A percentile compares a stretch with the other conserved stretches of the same genome.
These are phyloP conservation scores for Colletotrichum tamarilloi DNA, from an alignment of 2,329 filamentous ascomycete genomes.

Conservation along the genomic window DNA sequence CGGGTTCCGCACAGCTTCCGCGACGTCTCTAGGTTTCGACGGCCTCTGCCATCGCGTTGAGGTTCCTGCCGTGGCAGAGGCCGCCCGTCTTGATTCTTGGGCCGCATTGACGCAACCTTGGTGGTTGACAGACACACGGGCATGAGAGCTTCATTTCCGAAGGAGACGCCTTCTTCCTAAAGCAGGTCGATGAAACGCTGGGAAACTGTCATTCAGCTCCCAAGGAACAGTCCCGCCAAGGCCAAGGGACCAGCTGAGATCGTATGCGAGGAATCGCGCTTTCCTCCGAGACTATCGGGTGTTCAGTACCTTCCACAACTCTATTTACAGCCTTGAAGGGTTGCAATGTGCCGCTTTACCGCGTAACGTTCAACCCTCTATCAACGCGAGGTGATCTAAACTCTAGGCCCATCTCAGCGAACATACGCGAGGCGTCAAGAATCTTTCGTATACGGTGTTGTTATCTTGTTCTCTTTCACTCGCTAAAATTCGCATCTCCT, in stretches of 20 bases:
- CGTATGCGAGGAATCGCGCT: neutral
- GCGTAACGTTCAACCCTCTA: neutral
- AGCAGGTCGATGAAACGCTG: constrained; percentile 19
- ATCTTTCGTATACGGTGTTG: neutral
- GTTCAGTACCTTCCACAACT: neutral
- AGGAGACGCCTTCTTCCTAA: constrained; percentile 19
- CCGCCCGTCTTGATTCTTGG: neutral
- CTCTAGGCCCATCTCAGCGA: neutral
- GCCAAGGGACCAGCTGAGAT: neutral
- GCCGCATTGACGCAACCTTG: constrained; percentile 18
- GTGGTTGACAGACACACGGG: neutral
- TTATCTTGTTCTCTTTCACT: neutral
- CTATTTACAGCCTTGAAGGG: constrained; percentile 7
- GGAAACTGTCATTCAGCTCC: constrained; percentile 17
- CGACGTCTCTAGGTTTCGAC: constrained; percentile 6
- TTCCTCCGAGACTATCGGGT: neutral
- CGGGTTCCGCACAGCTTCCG: constrained; percentile 10
- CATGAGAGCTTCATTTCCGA: constrained; percentile 27
- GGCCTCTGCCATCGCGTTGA: neutral
- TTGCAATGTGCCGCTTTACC: neutral
- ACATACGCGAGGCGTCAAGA: neutral
- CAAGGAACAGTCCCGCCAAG: neutral
- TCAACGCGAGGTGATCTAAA: neutral
- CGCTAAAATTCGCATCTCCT: neutral
- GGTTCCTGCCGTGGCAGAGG: neutral